A percentile compares a stretch with the other conserved stretches of the same genome.
Conservation (phyloP, 768 basidiomycete species). For the Obba rivulosa region DNA sequence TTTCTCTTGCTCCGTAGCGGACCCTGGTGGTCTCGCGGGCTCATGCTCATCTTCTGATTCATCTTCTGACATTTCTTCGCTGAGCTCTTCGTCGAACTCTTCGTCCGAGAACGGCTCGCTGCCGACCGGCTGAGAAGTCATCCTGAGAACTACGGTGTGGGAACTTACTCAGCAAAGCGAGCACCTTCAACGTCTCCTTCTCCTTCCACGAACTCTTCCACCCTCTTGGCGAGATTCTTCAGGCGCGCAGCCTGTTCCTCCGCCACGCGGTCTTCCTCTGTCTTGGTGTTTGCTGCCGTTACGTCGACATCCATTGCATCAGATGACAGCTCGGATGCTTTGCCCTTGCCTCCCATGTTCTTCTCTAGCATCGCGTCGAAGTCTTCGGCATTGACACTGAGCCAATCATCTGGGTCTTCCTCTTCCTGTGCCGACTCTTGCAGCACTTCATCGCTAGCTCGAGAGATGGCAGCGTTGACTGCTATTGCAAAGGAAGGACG, state of each 20-base stretch:
- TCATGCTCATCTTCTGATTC: conserved; percentile 30
- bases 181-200: conserved; percentile 89
- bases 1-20: neutral
- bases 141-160: neutral
- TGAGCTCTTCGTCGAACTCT: conserved; percentile 39
- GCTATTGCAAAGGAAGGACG: conserved; percentile 73
- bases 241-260: conserved; percentile 66
- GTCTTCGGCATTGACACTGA: conserved; percentile 70
- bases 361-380: conserved; percentile 70
- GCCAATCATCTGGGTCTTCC: conserved; percentile 84
- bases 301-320: conserved; percentile 49
- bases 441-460: conserved; percentile 27
- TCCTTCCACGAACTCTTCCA: conserved; percentile 87
- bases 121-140: neutral
- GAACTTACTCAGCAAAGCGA: conserved; percentile 77
- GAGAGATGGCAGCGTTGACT: conserved; percentile 59
- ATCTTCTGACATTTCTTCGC: conserved; percentile 27
- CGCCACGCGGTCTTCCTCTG: conserved; percentile 45
- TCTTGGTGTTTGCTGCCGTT: conserved; percentile 17
- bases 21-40: conserved; percentile 1
- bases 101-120: conserved; percentile 73
- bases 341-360: conserved; percentile 22
- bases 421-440: conserved; percentile 24
- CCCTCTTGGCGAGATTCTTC: conserved; percentile 74
- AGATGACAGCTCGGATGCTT: conserved; percentile 12